phyloP scores from a whole-genome alignment of 2,329 filamentous ascomycete species.

The Colletotrichum viniferum region DNA sequence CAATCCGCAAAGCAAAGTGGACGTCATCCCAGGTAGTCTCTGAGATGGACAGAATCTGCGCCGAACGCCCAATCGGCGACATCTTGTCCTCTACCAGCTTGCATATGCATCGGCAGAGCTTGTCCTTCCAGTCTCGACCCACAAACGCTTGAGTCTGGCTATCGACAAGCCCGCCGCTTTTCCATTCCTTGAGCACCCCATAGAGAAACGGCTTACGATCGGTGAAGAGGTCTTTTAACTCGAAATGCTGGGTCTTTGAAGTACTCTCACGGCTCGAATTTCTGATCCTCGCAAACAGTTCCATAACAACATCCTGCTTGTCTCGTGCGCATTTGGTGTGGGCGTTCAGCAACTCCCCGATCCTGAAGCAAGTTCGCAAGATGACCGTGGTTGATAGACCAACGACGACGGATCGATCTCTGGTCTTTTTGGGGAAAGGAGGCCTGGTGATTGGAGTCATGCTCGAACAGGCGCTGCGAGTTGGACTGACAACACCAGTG shows the following conservation, averaged over 20 bases:
- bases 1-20: neutral
- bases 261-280: slow-evolving; percentile 59
- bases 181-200: slow-evolving; percentile 8
- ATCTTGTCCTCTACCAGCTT: neutral
- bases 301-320: slow-evolving; percentile 52
- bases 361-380: slow-evolving; percentile 66
- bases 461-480: neutral
- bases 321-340: slow-evolving; percentile 36
- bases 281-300: slow-evolving; percentile 66
- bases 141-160: neutral
- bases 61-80: neutral
- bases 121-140: neutral
- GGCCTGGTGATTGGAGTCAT: slow-evolving; percentile 52
- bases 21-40: slow-evolving; percentile 20
- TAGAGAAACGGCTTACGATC: slow-evolving; percentile 54
- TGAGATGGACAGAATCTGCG: slow-evolving; percentile 11
- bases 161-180: neutral
- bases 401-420: slow-evolving; percentile 57
- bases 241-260: slow-evolving; percentile 61
- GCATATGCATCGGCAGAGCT: slow-evolving; percentile 19
- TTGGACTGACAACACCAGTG: slow-evolving; percentile 24
- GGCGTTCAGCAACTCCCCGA: slow-evolving; percentile 62
- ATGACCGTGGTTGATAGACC: slow-evolving; percentile 51
- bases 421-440: slow-evolving; percentile 52
- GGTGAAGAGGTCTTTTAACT: slow-evolving; percentile 67